Conservation (phyloP, 2,329 filamentous ascomycete genomes). For the Apiospora hydei region DNA sequence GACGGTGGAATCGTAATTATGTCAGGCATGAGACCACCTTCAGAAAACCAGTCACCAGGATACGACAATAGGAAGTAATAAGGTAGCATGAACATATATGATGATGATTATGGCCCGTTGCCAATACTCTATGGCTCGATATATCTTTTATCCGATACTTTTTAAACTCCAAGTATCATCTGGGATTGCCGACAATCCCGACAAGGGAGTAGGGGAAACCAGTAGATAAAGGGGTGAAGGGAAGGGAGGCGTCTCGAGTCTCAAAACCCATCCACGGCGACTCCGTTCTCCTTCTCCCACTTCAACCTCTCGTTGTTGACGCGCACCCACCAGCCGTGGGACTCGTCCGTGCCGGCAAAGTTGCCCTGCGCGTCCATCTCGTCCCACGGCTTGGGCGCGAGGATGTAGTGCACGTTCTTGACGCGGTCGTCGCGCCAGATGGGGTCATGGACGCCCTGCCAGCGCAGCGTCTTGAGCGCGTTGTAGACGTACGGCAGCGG, state of each 20-base stretch:
- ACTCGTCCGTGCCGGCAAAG: constrained; percentile 54
- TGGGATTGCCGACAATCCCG: neutral
- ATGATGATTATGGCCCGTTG: neutral
- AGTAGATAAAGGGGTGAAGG: neutral
- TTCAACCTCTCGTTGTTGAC: constrained; percentile 53
- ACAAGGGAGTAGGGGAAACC: neutral
- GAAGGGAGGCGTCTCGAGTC: neutral
- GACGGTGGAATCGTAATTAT: neutral
- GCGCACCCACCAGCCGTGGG: constrained; percentile 64
- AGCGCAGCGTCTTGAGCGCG: constrained; percentile 66
- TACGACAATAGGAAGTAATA: too few species aligned
- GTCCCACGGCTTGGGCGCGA: constrained; percentile 69
- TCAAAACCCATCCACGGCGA: constrained; percentile 46
- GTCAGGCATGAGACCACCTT: neutral
- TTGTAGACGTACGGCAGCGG: constrained; percentile 68
- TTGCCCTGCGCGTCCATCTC: constrained; percentile 54
- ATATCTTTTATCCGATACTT: neutral
- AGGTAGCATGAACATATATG: neutral
- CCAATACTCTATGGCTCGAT: neutral
- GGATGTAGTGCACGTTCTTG: constrained; percentile 68
- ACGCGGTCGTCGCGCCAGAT: constrained; percentile 66
- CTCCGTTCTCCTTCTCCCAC: constrained; percentile 49
- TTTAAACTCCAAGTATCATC: neutral
- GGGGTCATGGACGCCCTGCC: constrained; percentile 57
- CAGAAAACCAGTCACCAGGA: neutral